Evolutionary conservation across 805 yeast genomes (phyloP), one percentile per base, ranked within the genome.

Genomic region (Teunomyces lycoperdinae): DNA sequence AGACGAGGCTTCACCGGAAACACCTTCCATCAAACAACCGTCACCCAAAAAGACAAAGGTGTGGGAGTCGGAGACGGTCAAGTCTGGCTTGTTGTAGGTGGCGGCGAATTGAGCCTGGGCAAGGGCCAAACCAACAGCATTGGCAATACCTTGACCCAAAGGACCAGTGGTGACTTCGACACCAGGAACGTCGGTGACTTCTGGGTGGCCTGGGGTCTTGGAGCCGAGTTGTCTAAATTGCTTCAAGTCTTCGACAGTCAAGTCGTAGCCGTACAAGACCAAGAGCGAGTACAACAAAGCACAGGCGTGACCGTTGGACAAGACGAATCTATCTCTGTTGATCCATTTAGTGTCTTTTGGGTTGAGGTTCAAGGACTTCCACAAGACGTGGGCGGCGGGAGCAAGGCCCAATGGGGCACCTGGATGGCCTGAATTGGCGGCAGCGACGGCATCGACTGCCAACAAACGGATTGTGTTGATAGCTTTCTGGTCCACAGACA

Each of bases 361-460:
- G 81, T 89, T 89, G 78, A 88, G 82, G 61, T 74, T 85, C 86
- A 91, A 78, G 64, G 81, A 81, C 69, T 83, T 79, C 83, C 85
- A 89, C 55, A 92, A 69, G 48, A 83, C 85, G 71, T 92, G 97
- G 53, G 97, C 96, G 51, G 91, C 85, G 41, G 97, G 96, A 13
- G 99, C 97, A 73, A 92, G 77, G 55, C 98, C 98, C 81, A 92
- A 83, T 62, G 98, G 98, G 46, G 99, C 98, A 77, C 99, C 99
- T 47, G 99, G 99, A 76, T 92, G 99, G 58, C 99, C 99, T 51
- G 96, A 86, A 74, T 92, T 87, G 62, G 97, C 92, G 72, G 83
- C 79, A 50, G 85, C 78, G 53, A 89, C 95, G 56, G 87, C 83
- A 69, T 92, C 99, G 46, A 87, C 88, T 31, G 98, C 83, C 61